Conservation (phyloP, 139 green algal species). For the Ettlia oleoabundans region DNA sequence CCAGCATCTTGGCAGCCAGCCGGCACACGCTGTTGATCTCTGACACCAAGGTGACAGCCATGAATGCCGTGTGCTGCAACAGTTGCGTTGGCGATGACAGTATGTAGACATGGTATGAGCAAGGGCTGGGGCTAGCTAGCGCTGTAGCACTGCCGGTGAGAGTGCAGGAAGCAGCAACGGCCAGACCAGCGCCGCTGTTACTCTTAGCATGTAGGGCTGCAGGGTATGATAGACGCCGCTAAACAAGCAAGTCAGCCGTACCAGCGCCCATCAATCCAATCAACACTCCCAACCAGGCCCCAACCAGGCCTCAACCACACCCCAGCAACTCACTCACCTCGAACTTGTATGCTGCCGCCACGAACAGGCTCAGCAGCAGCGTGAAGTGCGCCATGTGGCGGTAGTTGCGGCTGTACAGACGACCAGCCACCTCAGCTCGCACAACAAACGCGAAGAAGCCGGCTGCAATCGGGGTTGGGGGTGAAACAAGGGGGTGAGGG, state of each 20-base stretch:
- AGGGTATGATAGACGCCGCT: too few species aligned
- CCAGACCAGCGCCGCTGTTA: too few species aligned
- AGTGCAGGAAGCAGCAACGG: too few species aligned
- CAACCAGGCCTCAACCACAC: neutral
- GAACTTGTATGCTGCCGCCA: slow-evolving; percentile 64
- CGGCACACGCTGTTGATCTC: slow-evolving; percentile 35
- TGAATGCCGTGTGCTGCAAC: slow-evolving; percentile 47
- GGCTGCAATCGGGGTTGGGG: too few species aligned
- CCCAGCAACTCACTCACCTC: neutral
- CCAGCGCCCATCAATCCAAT: neutral
- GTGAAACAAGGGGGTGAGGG: too few species aligned
- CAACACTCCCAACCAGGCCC: neutral
- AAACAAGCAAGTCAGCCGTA: too few species aligned
- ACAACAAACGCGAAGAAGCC: slow-evolving; percentile 83
- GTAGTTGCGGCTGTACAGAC: slow-evolving; percentile 42
- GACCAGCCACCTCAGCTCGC: slow-evolving; percentile 62
- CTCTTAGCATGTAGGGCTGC: too few species aligned
- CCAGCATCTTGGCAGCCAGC: slow-evolving; percentile 29
- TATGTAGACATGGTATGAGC: too few species aligned
- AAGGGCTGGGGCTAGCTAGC: too few species aligned
- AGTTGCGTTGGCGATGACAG: too few species aligned
- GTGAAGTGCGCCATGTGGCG: slow-evolving; percentile 72
- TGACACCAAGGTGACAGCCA: slow-evolving; percentile 46
- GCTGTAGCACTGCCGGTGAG: too few species aligned
- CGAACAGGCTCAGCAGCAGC: slow-evolving; percentile 72